Evolutionary conservation across 2,329 filamentous ascomycete species (phyloP).

Genomic region (Paecilomyces variotii): DNA sequence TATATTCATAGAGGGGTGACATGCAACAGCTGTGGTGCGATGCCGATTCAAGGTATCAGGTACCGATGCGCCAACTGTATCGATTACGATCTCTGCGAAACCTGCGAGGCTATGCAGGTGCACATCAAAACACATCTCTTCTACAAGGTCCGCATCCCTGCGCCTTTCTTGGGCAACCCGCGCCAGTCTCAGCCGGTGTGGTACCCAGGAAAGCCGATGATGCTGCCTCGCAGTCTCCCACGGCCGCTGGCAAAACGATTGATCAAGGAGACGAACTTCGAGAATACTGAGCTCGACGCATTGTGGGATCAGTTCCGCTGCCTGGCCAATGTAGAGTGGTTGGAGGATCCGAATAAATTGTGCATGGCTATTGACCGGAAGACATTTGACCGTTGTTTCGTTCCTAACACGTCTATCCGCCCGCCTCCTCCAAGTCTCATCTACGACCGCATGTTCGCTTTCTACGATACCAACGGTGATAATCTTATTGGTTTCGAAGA

Average conservation of each 20-base stretch:
- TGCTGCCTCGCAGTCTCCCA: constrained; percentile 59
- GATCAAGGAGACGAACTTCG: constrained; percentile 65
- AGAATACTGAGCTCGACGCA: constrained; percentile 81
- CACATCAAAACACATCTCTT: constrained; percentile 92
- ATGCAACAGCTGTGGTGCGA: constrained; percentile 80
- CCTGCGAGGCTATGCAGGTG: constrained; percentile 64
- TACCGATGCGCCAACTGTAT: constrained; percentile 94
- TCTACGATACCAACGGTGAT: constrained; percentile 88
- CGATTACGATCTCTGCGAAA: constrained; percentile 92
- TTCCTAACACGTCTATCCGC: constrained; percentile 72
- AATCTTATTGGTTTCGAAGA: constrained; percentile 87
- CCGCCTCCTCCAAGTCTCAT: constrained; percentile 79
- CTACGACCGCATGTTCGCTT: constrained; percentile 92
- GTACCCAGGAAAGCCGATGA: constrained; percentile 80
- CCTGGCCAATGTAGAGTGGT: constrained; percentile 78
- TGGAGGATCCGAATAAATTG: constrained; percentile 69
- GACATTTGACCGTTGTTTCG: constrained; percentile 85
- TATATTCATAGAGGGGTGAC: constrained; percentile 89
- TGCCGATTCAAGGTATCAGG: constrained; percentile 83
- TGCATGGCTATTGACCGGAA: constrained; percentile 80
- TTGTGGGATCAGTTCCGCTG: constrained; percentile 97
- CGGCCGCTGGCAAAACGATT: constrained; percentile 60
- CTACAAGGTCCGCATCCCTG: constrained; percentile 88
- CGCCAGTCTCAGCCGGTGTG: constrained; percentile 73
- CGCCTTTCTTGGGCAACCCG: constrained; percentile 69